These are phyloP conservation scores for Backusella circina DNA, from an alignment of 192 early-diverging fungal genomes.

Conservation along the genomic window DNA sequence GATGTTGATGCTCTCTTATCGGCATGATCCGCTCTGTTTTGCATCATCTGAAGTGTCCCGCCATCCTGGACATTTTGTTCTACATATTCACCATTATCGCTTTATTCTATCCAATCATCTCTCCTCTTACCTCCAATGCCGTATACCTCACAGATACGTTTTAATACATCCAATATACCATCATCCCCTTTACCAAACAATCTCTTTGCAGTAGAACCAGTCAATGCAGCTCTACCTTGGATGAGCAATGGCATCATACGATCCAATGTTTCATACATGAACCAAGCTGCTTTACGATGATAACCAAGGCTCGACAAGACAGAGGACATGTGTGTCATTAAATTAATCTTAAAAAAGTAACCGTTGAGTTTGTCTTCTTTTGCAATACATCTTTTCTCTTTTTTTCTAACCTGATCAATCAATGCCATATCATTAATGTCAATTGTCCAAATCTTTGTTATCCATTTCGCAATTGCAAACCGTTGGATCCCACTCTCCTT, in stretches of 20 bases:
- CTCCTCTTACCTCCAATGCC: conserved; percentile 49
- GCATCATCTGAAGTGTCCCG: conserved; percentile 16
- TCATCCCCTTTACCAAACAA: conserved; percentile 26
- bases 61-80: conserved; percentile 25
- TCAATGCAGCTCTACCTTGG: conserved; percentile 19
- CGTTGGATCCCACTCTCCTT: conserved; percentile 40
- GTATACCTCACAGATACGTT: conserved; percentile 64
- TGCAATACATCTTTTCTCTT: not conserved
- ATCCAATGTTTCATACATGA: conserved; percentile 28
- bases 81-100: not conserved
- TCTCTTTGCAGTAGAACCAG: not conserved
- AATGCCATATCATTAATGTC: conserved; percentile 53
- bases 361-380: too few species aligned
- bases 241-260: conserved; percentile 30
- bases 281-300: conserved; percentile 31
- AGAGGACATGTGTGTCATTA: conserved; percentile 26
- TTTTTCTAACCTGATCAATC: conserved; percentile 48
- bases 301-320: conserved; percentile 28
- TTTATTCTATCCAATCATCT: not conserved
- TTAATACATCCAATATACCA: conserved; percentile 62
- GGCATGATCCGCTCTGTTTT: not conserved
- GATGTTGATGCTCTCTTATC: not conserved
- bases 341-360: conserved; percentile 30
- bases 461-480: conserved; percentile 62
- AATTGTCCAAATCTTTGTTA: conserved; percentile 49